Evolutionary conservation across 2,329 filamentous ascomycete genomes (phyloP), one percentile per base, ranked within the genome.

Genomic region (Didymella segeticola): DNA sequence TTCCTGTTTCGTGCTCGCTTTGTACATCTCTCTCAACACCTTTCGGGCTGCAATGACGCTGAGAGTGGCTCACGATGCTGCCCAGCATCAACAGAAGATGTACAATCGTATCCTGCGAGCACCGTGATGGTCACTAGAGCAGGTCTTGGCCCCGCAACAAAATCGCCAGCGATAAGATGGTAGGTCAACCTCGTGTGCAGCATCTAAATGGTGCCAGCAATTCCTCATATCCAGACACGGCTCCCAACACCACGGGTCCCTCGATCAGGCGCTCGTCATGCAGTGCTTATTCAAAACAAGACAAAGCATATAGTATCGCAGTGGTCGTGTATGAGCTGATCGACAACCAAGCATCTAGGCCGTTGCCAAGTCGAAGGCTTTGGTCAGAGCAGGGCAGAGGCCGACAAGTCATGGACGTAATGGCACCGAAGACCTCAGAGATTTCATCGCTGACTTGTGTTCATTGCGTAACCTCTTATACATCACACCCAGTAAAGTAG

Each of bases 311-410:
- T 25, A 1, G 3, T 12, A 22, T 17, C 10, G 29, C n/a, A 20
- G 20, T n/a, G n/a, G 5, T 1, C 19, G 7, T 5, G 22, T 23
- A 11, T 5, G 22, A 0, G 2, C 9, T 22, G 37, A 48, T 42
- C 36, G 14, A 23, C 46, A 27, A 20, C 45, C 46, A 34, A 48
- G 46, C 36, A 27, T 20, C 37, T 27, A 22, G 29, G 20, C 27
- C 36, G 36, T 27, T 42, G 46, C 46, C 46, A 48, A 48, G 46
- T 42, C 37, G 25, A 41, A 34, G 12, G 15, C 10, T 29, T 41
- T 22, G 29, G 37, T 31, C 20, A 30, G 26, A 47, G 45, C 34
- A 47, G 27, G 43, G 29, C 34, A 17, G 9, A 25, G 12, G 6
- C 15, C 15, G 22, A 42, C 37, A 22, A 22, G 4, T 25, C 19